Evolutionary conservation across 1,284 basidiomycete species (phyloP), one percentile per base, ranked within the genome.

Genomic region (Puccinia triticina): DNA sequence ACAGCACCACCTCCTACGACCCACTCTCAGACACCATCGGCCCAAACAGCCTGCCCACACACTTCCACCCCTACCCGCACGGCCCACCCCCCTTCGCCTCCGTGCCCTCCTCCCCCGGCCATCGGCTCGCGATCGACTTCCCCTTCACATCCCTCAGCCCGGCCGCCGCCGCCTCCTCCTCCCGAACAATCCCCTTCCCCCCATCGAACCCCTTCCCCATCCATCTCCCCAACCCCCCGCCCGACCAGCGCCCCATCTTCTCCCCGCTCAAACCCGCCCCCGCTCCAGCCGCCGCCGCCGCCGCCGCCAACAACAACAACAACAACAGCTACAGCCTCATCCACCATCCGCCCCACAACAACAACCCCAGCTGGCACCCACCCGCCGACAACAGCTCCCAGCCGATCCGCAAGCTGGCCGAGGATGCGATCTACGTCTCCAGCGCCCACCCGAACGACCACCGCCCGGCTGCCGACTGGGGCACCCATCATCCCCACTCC

Each of bases 51-150:
- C 37, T 78, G 14, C 76, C 76, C 8, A 61, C 76, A 29, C 37
- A 78, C 32, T 67, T 78, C 14, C 61, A 46, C 10, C 3, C 8
- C 7, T 78, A 61, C 40, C 1, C n/a, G 29, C 11, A 21, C 34
- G 61, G 50, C 48, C 14, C 40, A 21, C 61, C 14, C 37, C 46
- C 67, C 46, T 78, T 78, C 32, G 76, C 37, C 21, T 78, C 76
- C 26, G 76, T 78, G 1, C 76, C 76, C 21, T 78, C 76, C n/a
- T 78, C 76, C 34, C 76, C 76, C 26, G 26, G 34, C n/a, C 40
- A 66, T 48, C 40, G 61, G 10, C 32, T 78, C 29, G 64, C 43
- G 26, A 66, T 23, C 26, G 55, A 7, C 55, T 57, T 26, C 26
- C 40, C 43, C 16, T 59, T 37, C 40, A 59, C 55, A 18, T 57